Evolutionary conservation across 2,329 filamentous ascomycete species (phyloP), one percentile per base, ranked within the genome.

Genomic region (Colletotrichum brevisporum): DNA sequence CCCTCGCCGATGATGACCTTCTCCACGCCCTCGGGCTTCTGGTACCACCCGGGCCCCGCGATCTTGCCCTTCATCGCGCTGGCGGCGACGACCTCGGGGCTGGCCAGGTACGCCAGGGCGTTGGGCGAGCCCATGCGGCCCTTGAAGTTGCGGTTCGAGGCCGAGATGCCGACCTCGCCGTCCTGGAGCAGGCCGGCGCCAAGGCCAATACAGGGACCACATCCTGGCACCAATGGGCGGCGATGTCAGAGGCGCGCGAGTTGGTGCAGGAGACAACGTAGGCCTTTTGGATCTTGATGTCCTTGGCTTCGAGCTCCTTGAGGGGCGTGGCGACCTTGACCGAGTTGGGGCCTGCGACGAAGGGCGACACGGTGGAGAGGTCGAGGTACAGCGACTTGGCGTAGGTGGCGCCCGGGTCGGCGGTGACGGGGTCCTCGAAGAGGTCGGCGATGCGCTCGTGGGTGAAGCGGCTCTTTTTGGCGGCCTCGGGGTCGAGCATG

Each of bases 201-300:
- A 0, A 97, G 86, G 8, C 95, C 95, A 71, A 98, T 98, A 76
- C 95, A 98, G 0, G 92, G 91, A 0, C 90, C 94, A n/a, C n/a
- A n/a, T n/a, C n/a, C n/a, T n/a, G n/a, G n/a, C n/a, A n/a, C n/a
- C n/a, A n/a, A n/a, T n/a, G n/a, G n/a, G 92, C 90, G 0, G 90
- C 90, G 15, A 98, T 84, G 78, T 98, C 95, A 0, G 93, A 94
- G 10, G 90, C 88, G 57, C 95, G 86, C 0, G 89, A 91, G 81
- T 98, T 98, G 6, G 95, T 98, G 84, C 95, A 98, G 0, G 91
- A 94, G 0, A 98, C 91, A 0, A 98, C 84, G 21, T 97, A 98
- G 0, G 93, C 94, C 77, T 92, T 94, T 83, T 98, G 83, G 24
- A 98, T 80, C 56, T 89, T 86, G 78, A 98, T 97, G 72, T 92